A percentile compares a stretch with the other conserved stretches of the same genome.
phyloP scores from a whole-genome alignment of 2,329 filamentous ascomycete genomes.

The Arthroderma uncinatum region DNA sequence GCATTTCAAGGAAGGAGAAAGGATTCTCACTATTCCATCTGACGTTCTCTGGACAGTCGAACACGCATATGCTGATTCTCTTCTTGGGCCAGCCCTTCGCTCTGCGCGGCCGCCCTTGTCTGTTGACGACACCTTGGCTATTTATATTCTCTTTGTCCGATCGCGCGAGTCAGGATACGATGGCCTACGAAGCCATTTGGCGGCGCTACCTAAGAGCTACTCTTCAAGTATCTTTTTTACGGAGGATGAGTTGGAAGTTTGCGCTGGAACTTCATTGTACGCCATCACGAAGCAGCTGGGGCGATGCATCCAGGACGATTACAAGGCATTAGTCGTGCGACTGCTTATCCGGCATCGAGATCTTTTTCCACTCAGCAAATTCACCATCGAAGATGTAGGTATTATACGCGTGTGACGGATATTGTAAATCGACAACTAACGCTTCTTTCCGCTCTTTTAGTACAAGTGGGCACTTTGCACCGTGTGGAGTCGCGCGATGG shows the following conservation, averaged over 20 bases:
- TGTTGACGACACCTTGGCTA: slow-evolving; percentile 26
- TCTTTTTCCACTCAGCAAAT: slow-evolving; percentile 26
- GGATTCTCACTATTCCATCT: slow-evolving; percentile 26
- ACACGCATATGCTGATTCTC: slow-evolving; percentile 23
- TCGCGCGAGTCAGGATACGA: slow-evolving; percentile 27
- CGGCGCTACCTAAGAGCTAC: slow-evolving; percentile 24
- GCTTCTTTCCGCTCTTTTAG: slow-evolving; percentile 19
- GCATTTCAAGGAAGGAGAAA: slow-evolving; percentile 26
- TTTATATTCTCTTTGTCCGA: slow-evolving; percentile 27
- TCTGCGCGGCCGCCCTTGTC: slow-evolving; percentile 24
- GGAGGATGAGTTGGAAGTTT: slow-evolving; percentile 26
- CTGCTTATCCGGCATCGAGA: slow-evolving; percentile 23
- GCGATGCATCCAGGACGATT: slow-evolving; percentile 23
- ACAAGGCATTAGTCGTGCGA: slow-evolving; percentile 21
- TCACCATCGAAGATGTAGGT: slow-evolving; percentile 27
- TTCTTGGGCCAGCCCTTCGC: slow-evolving; percentile 25
- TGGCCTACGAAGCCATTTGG: slow-evolving; percentile 22
- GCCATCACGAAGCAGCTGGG: slow-evolving; percentile 25
- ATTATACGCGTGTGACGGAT: slow-evolving; percentile 15
- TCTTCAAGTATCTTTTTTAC: slow-evolving; percentile 28
- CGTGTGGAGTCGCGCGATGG: slow-evolving; percentile 26
- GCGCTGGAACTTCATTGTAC: slow-evolving; percentile 26
- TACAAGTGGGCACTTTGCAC: slow-evolving; percentile 29
- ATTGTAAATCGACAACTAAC: slow-evolving; percentile 15
- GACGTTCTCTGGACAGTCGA: slow-evolving; percentile 25